A percentile compares a stretch with the other conserved stretches of the same genome.
phyloP scores from a whole-genome alignment of 352 stramenopile species.

The Phytopythium kandeliae region DNA sequence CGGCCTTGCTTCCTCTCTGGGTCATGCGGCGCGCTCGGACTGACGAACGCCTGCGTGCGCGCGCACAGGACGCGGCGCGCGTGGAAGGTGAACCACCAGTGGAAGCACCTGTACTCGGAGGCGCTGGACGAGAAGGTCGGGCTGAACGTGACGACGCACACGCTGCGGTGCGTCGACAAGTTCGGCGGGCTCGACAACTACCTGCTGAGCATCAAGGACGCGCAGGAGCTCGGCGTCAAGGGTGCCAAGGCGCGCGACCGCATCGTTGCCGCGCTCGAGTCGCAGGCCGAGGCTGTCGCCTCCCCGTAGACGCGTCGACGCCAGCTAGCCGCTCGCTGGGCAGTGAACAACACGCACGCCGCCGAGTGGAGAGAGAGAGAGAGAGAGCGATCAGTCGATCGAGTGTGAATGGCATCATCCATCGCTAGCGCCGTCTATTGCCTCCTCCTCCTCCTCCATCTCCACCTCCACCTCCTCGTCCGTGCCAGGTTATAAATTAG shows the following conservation, averaged over 20 bases:
- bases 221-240: conserved; percentile 72
- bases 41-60: not conserved
- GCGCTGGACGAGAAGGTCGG: conserved; percentile 90
- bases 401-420: too few relatives aligned
- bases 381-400: too few relatives aligned
- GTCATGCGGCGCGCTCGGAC: not conserved
- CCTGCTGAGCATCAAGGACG: conserved; percentile 86
- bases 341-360: too few relatives aligned
- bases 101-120: conserved; percentile 85
- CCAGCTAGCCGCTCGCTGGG: too few relatives aligned
- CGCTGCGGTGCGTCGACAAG: conserved; percentile 93
- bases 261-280: conserved; percentile 39
- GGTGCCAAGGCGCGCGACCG: conserved; percentile 51
- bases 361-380: too few relatives aligned
- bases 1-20: not conserved
- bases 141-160: conserved; percentile 91
- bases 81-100: conserved; percentile 94
- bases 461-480: too few relatives aligned
- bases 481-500: too few relatives aligned
- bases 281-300: not conserved
- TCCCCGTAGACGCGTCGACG: not conserved
- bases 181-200: conserved; percentile 93
- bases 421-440: too few relatives aligned
- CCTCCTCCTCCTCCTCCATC: not conserved
- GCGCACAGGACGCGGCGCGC: conserved; percentile 67